Evolutionary conservation across 2,329 filamentous ascomycete species (phyloP).

Genomic region (Pseudocercospora musae): DNA sequence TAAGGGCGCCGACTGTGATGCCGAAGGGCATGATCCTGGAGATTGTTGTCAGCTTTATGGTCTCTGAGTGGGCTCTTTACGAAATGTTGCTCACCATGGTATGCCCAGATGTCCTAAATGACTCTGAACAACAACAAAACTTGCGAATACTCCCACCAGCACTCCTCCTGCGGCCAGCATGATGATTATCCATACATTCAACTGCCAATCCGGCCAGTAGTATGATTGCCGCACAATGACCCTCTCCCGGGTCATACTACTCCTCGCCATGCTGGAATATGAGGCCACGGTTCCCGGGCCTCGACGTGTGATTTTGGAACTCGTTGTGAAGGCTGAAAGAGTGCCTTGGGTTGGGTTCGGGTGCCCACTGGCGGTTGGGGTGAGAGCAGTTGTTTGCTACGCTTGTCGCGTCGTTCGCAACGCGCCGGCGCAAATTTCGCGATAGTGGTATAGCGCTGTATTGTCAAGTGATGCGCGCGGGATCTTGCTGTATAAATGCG

Average conservation of each 20-base stretch:
- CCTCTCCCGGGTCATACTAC: slow-evolving; percentile 28
- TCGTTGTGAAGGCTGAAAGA: neutral
- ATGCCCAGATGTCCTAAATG: slow-evolving; percentile 52
- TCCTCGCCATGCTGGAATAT: slow-evolving; percentile 30
- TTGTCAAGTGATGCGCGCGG: neutral
- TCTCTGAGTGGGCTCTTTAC: neutral
- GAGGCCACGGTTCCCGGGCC: slow-evolving; percentile 3
- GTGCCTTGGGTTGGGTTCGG: neutral
- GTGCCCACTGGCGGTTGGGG: neutral
- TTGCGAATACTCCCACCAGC: slow-evolving; percentile 58
- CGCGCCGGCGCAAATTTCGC: slow-evolving; percentile 1
- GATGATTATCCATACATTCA: slow-evolving; percentile 63
- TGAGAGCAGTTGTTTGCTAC: neutral
- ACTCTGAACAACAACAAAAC: slow-evolving; percentile 58
- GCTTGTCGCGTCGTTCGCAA: neutral
- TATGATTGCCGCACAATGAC: slow-evolving; percentile 52
- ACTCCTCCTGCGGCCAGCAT: slow-evolving; percentile 57
- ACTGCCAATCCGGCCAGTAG: slow-evolving; percentile 63
- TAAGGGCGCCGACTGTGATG: slow-evolving; percentile 55
- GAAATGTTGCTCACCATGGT: slow-evolving; percentile 52
- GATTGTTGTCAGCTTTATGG: neutral
- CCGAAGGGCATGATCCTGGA: slow-evolving; percentile 63
- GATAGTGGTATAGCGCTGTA: neutral
- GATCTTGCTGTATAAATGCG: neutral
- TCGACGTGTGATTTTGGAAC: slow-evolving; percentile 4